phyloP scores from a whole-genome alignment of 208 protist genomes.

The Balamuthia mandrillaris region DNA sequence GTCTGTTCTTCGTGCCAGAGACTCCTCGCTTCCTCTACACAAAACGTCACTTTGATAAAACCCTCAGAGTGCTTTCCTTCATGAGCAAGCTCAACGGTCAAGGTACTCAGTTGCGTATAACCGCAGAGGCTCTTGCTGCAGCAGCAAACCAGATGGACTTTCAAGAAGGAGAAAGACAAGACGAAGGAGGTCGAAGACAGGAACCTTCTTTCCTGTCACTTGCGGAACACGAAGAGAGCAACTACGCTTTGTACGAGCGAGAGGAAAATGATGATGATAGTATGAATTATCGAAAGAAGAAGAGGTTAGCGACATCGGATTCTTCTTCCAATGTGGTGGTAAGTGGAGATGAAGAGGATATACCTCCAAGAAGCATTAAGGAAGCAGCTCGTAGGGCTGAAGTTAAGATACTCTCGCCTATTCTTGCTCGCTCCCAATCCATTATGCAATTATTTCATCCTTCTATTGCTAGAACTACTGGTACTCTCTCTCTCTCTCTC shows the following conservation, averaged over 20 bases:
- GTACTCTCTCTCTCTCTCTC: too few species aligned
- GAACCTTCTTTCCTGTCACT: not conserved
- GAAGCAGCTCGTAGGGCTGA: not conserved
- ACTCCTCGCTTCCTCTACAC: not conserved
- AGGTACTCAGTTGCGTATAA: too few species aligned
- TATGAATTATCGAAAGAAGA: too few species aligned
- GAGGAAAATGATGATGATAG: too few species aligned
- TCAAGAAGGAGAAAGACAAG: not conserved
- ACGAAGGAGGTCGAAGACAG: not conserved
- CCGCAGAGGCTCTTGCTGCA: too few species aligned
- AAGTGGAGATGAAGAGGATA: not conserved
- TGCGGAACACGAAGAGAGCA: not conserved
- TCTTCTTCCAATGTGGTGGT: not conserved
- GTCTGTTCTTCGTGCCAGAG: not conserved
- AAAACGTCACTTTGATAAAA: not conserved
- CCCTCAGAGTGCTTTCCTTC: not conserved
- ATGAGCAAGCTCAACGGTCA: conserved; percentile 19
- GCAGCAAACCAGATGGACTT: not conserved
- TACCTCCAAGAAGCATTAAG: not conserved
- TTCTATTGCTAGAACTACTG: conserved; percentile 6
- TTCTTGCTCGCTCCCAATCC: not conserved
- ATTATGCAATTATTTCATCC: not conserved
- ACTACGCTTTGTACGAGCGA: not conserved
- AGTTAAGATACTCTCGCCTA: not conserved
- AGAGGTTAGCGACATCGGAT: not conserved